Evolutionary conservation across 495 filamentous ascomycete species (phyloP).

Genomic region (Trichocladium antarcticum): DNA sequence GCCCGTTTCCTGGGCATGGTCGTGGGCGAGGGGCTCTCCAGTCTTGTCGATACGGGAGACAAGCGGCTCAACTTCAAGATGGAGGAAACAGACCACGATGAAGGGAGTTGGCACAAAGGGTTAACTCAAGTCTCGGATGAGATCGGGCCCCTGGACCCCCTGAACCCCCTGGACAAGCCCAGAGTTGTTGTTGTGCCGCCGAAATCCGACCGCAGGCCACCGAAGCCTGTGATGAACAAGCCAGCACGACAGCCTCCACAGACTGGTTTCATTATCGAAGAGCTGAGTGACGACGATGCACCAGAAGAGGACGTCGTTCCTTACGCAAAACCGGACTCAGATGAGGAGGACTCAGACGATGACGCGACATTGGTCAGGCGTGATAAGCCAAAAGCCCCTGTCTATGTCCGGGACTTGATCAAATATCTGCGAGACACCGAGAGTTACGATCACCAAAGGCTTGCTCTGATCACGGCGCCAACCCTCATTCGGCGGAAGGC

Average conservation of each 20-base stretch:
- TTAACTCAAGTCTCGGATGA: slow-evolving; percentile 53
- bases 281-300: slow-evolving; percentile 46
- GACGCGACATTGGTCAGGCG: slow-evolving; percentile 77
- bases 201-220: not conserved
- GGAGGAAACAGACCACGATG: slow-evolving; percentile 60
- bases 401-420: slow-evolving; percentile 86
- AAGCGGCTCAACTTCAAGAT: slow-evolving; percentile 73
- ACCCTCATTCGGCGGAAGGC: slow-evolving; percentile 78
- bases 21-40: slow-evolving; percentile 70
- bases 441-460: slow-evolving; percentile 68
- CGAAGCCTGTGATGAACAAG: slow-evolving; percentile 18
- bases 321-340: slow-evolving; percentile 88
- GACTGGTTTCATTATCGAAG: slow-evolving; percentile 51
- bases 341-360: slow-evolving; percentile 80
- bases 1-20: slow-evolving; percentile 84
- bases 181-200: not conserved
- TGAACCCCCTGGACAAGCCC: slow-evolving; percentile 36
- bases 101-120: slow-evolving; percentile 66
- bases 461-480: slow-evolving; percentile 67
- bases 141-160: slow-evolving; percentile 46
- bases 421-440: slow-evolving; percentile 67
- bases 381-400: slow-evolving; percentile 72
- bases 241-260: slow-evolving; percentile 18
- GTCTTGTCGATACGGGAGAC: slow-evolving; percentile 62
- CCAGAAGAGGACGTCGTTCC: slow-evolving; percentile 61